Percentiles rank a stretch among this genome's conserved stretches.
Evolutionary conservation across 371 early-diverging fungal species (phyloP).

Genomic region (Rhizopus sp.): DNA sequence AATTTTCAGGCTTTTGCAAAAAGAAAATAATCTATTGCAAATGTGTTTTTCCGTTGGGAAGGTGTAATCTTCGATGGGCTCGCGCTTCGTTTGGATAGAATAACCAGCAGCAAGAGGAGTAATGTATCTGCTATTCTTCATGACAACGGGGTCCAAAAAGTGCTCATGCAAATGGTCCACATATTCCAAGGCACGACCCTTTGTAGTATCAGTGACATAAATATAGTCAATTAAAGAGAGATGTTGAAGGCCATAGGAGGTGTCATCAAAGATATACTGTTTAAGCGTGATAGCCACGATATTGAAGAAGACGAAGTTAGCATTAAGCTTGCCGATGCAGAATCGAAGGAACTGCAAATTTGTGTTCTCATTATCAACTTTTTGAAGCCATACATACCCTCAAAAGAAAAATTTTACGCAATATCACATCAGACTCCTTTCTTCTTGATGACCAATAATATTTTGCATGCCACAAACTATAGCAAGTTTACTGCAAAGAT

Average conservation of each 20-base stretch:
- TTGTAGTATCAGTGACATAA: conserved; percentile 44
- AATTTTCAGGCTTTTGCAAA: conserved; percentile 18
- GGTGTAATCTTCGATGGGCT: conserved; percentile 49
- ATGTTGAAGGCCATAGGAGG: conserved; percentile 12
- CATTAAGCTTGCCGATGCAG: no score
- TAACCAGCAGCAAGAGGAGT: conserved; percentile 48
- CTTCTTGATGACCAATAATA: no score
- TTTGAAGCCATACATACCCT: no score
- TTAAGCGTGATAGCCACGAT: no score
- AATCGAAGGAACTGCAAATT: no score
- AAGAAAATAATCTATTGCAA: not conserved
- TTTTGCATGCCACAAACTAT: no score
- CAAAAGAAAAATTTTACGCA: no score
- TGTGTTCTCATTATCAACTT: no score
- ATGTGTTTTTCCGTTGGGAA: conserved; percentile 50
- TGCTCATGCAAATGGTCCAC: conserved; percentile 57
- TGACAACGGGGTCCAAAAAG: conserved; percentile 46
- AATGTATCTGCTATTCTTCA: conserved; percentile 42
- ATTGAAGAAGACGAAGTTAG: no score
- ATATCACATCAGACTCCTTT: no score
- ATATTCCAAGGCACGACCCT: conserved; percentile 49
- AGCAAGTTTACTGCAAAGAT: no score
- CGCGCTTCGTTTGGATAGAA: conserved; percentile 50
- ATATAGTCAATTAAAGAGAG: conserved; percentile 54
- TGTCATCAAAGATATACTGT: no score